phyloP scores from a whole-genome alignment of 345 rosid genomes.

The Pugionium cornutum region DNA sequence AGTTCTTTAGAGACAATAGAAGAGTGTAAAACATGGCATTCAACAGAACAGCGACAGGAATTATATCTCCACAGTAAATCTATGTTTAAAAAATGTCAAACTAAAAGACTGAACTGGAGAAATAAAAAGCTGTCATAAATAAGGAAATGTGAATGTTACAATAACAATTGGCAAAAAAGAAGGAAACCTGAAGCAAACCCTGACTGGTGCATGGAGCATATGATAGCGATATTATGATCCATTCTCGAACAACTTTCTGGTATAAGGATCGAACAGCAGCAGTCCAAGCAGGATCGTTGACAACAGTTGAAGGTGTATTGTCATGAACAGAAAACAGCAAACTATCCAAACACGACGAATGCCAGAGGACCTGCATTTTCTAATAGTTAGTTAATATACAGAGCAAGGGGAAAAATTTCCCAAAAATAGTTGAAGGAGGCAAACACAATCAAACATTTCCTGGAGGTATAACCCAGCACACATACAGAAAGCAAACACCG shows the following conservation, averaged over 20 bases:
- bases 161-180: slow-evolving; percentile 6
- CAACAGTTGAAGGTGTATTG: slow-evolving; percentile 62
- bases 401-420: slow-evolving; percentile 9
- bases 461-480: slow-evolving; percentile 5
- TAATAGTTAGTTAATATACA: slow-evolving; percentile 27
- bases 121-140: background rate
- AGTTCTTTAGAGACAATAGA: slow-evolving; percentile 7
- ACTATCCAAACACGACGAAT: slow-evolving; percentile 87
- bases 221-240: slow-evolving; percentile 89
- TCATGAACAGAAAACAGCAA: slow-evolving; percentile 77
- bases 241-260: slow-evolving; percentile 81
- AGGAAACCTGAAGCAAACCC: slow-evolving; percentile 93
- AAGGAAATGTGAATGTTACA: slow-evolving; percentile 8
- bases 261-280: slow-evolving; percentile 82
- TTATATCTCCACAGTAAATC: slow-evolving; percentile 18
- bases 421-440: slow-evolving; percentile 11
- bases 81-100: slow-evolving; percentile 2
- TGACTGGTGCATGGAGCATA: slow-evolving; percentile 98
- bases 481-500: slow-evolving; percentile 9
- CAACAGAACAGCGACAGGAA: slow-evolving; percentile 25
- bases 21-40: slow-evolving; percentile 27
- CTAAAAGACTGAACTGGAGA: slow-evolving; percentile 12
- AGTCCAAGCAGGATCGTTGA: slow-evolving; percentile 88
- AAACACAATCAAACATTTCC: slow-evolving; percentile 13
- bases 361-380: slow-evolving; percentile 87